Evolutionary conservation across 2,329 filamentous ascomycete species (phyloP).

Genomic region (Colletotrichum chlorophyti): DNA sequence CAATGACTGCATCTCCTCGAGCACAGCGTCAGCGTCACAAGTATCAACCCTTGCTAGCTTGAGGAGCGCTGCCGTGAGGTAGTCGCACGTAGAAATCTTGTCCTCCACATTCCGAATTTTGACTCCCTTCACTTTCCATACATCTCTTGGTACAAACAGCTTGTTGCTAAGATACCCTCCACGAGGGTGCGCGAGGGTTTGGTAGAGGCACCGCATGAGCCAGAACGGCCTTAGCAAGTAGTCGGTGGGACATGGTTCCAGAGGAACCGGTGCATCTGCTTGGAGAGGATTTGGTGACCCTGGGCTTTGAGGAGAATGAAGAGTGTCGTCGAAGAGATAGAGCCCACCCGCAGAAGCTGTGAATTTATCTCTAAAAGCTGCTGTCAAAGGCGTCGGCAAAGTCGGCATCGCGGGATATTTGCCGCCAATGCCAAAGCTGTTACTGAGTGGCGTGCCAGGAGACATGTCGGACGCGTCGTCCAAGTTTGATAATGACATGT

Average conservation of each 20-base stretch:
- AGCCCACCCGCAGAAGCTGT: slow-evolving; percentile 71
- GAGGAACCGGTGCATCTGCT: slow-evolving; percentile 72
- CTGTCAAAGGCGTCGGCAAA: slow-evolving; percentile 71
- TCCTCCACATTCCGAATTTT: slow-evolving; percentile 93
- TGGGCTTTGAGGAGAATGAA: slow-evolving; percentile 71
- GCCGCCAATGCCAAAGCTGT: slow-evolving; percentile 61
- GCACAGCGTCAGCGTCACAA: slow-evolving; percentile 86
- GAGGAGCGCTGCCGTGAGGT: slow-evolving; percentile 85
- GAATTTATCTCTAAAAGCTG: slow-evolving; percentile 65
- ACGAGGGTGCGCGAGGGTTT: slow-evolving; percentile 88
- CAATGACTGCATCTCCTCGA: slow-evolving; percentile 92
- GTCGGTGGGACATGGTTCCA: slow-evolving; percentile 92
- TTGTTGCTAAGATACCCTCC: slow-evolving; percentile 92
- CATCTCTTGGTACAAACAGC: slow-evolving; percentile 89
- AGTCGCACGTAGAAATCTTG: slow-evolving; percentile 90
- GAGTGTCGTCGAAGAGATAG: slow-evolving; percentile 83
- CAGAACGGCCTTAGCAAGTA: slow-evolving; percentile 93
- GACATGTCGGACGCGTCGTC: slow-evolving; percentile 72
- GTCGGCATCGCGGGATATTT: slow-evolving; percentile 64
- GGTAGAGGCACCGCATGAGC: slow-evolving; percentile 94
- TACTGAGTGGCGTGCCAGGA: slow-evolving; percentile 76
- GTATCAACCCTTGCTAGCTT: slow-evolving; percentile 87
- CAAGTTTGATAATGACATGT: slow-evolving; percentile 69
- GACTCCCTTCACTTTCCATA: slow-evolving; percentile 92
- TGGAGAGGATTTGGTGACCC: slow-evolving; percentile 70